Conservation (phyloP, 2,329 filamentous ascomycete genomes). For the Bipolaris sorokiniana region DNA sequence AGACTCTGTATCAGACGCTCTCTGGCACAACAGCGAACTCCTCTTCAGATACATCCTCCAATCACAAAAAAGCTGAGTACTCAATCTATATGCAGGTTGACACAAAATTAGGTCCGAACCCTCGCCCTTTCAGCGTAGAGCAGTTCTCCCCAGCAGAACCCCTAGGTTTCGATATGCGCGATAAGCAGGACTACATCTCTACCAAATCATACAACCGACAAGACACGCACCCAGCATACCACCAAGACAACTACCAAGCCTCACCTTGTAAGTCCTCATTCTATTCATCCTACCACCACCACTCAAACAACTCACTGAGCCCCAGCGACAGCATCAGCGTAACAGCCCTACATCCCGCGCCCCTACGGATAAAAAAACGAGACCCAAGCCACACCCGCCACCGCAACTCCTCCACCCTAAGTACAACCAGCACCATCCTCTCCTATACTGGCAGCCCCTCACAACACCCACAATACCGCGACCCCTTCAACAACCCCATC, state of each 20-base stretch:
- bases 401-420: neutral
- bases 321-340: slow-evolving; percentile 7
- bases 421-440: neutral
- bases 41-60: neutral
- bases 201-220: neutral
- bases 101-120: slow-evolving; percentile 14
- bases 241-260: neutral
- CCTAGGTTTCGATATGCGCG: slow-evolving; percentile 10
- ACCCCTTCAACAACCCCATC: slow-evolving; percentile 15
- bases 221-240: slow-evolving; percentile 3
- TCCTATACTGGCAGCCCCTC: slow-evolving; percentile 13
- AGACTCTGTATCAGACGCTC: neutral
- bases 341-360: neutral
- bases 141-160: neutral
- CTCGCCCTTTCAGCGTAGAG: slow-evolving; percentile 7
- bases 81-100: neutral
- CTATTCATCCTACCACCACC: neutral
- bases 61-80: neutral
- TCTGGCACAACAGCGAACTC: neutral
- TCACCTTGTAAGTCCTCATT: neutral
- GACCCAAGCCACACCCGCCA: neutral
- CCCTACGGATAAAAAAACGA: neutral
- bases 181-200: neutral
- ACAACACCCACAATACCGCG: neutral
- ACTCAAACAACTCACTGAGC: neutral